Evolutionary conservation across 257 asterid species (phyloP).

Genomic region (Rhazya stricta): DNA sequence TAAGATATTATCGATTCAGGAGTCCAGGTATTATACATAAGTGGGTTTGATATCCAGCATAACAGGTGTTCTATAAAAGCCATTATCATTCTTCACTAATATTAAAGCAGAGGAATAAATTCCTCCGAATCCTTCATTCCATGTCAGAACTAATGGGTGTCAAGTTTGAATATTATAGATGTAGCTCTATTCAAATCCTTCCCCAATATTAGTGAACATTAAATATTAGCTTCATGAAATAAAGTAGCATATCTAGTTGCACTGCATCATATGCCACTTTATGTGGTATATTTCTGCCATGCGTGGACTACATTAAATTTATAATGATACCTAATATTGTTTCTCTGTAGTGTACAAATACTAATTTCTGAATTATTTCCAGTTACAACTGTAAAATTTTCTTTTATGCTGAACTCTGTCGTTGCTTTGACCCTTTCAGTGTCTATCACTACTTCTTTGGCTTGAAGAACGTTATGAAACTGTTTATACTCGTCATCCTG

Average conservation of each 20-base stretch:
- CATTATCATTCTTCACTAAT: neutral
- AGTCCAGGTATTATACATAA: neutral
- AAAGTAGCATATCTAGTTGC: neutral
- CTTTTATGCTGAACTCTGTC: neutral
- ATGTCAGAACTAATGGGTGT: neutral
- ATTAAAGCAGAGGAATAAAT: neutral
- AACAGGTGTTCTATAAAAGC: neutral
- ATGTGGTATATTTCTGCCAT: neutral
- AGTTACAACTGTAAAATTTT: neutral
- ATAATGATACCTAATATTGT: too few species aligned
- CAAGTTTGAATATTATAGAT: neutral
- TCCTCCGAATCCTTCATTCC: neutral
- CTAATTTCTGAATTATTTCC: neutral
- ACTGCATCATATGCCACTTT: neutral
- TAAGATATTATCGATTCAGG: neutral
- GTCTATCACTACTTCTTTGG: constrained; percentile 84
- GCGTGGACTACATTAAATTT: too few species aligned
- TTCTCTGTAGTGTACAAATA: neutral
- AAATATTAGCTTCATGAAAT: neutral
- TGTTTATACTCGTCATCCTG: constrained; percentile 77
- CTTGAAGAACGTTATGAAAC: constrained; percentile 91
- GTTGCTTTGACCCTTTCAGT: constrained; percentile 39
- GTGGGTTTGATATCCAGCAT: neutral
- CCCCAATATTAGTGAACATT: neutral
- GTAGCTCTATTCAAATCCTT: neutral